Evolutionary conservation across 768 basidiomycete species (phyloP), one percentile per base, ranked within the genome.

Genomic region (Hemileccinum impolitum): DNA sequence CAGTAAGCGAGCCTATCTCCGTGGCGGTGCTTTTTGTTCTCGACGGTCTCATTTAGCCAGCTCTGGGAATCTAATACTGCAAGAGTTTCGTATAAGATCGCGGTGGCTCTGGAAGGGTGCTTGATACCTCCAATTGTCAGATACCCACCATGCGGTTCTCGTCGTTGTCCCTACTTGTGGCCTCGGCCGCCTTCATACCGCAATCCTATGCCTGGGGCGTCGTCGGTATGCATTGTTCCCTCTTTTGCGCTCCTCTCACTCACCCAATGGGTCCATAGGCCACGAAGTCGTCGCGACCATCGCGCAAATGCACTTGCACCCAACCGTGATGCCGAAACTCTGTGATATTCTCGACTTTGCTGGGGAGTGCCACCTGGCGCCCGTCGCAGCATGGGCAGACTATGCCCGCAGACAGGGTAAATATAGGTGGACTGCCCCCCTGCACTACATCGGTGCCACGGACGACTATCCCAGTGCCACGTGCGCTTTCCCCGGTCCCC

Each of bases 261-360:
- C 12, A 37, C 47, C 25, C 3, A 26, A 15, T 26, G 50, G 50
- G 39, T 51, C 9, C 17, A 25, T 21, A 83, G 92, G 94, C 4
- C 94, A 97, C 59, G 89, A 96, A 72, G 85, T 96, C 28, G 81
- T 92, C 6, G 94, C 94, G 1, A 95, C 94, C 4, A 88, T 98
- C 48, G 95, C 95, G 1, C 88, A 97, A 64, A 90, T 94, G 51
- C 82, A 96, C 64, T 78, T 97, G 3, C 80, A 90, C 64, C 89
- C 90, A 0, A 72, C 71, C 2, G 84, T 86, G 5, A 74, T 85
- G 35, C 75, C 80, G 2, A 76, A 74, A 28, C 70, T 96, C 46
- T 90, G 87, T 55, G 66, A 72, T 25, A 84, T 97, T 58, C 83
- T 96, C 55, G 75, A 54, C 68, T 70, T 71, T 60, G 13, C 56